Evolutionary conservation across 2,329 filamentous ascomycete species (phyloP), one percentile per base, ranked within the genome.

Genomic region (Aureobasidium leucospermi): DNA sequence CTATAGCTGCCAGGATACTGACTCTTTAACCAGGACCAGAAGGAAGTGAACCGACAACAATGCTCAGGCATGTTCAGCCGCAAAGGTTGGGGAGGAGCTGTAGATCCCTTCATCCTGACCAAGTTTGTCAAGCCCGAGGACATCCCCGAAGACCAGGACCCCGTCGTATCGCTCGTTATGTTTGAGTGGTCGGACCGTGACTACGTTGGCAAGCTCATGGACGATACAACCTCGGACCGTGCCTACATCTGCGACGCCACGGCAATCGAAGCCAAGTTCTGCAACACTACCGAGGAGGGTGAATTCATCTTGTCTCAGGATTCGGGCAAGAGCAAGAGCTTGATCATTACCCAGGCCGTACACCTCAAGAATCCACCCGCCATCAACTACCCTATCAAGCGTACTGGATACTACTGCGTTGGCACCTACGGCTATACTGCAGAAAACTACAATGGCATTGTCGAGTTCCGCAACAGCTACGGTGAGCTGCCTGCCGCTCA

Each of bases 391-490:
- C 80, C 84, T 6, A 86, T 96, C 67, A 86, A 86, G 69, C 90
- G 90, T 73, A 99, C 94, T 0, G 94, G 94, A 31, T 99, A 96
- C 75, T 99, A 96, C 74, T 99, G 94, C 69, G 87, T 99, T 61
- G 85, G 89, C 56, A 94, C 90, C 1, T 86, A 85, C 64, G 82
- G 81, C 23, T 93, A 85, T 71, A 84, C 81, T 29, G 78, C 81
- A 0, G 78, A 82, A 7, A 80, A 89, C 46, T 99, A 95, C 70
- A 82, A 80, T 48, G 92, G 88, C 7, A 83, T 94, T 13, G 87
- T 94, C 45, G 92, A 94, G 68, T 99, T 97, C 74, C 86, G 92
- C 63, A 97, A 99, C 74, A 89, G 94, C 2, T 99, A 95, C 70
- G 94, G 94, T 70, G 93, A 99, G 78, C 85, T 99, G 59, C 89